Base-by-base conservation (phyloP, 169 alveolate species). In the Plasmodium inui region DNA sequence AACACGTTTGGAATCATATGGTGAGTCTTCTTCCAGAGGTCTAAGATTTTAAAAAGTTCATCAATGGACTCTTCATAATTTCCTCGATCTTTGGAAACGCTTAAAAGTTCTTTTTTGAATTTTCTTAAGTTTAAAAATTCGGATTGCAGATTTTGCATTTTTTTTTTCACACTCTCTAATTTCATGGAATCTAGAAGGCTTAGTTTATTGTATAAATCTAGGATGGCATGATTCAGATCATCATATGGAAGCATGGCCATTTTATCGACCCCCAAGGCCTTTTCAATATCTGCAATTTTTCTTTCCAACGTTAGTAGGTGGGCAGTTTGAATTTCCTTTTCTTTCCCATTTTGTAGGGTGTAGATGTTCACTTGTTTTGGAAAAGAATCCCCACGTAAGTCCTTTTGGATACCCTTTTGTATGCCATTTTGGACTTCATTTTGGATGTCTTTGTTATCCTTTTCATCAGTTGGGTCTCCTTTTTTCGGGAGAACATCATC, bases 221-320 rank as follows among this genome's bases (percentile, higher is more conserved):
- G 57, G 37, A 95, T 95, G 70, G 97, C 97, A 9, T 92, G 88
- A 71, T 95, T 95, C 30, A 95, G 84, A 53, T 95, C 97, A 84
- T 88, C 92, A 72, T 95, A 95, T 3, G 97, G 97, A 86, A 95
- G 86, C 83, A 90, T 82, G 19, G 95, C 83, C 81, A 95, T 93
- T 81, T 92, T 85, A 28, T 95, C 96, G 22, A 95, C 76, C 9
- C 97, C 97, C 44, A 95, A 80, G 55, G 57, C 82, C 17, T 95
- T 93, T 81, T 95, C 97, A 22, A 95, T 53, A 32, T 88, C 78
- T 57, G 92, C 76, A 73, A 95, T 81, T 86, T 95, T 92, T 74
- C 95, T 92, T 44, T 95, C 97, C 34, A 95, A 67, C 34, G 61
- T 93, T 55, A 95, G 78, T 3, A 95, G 82, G 89, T 95, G 90